phyloP scores from a whole-genome alignment of 768 basidiomycete genomes.

The Mycena belliarum region DNA sequence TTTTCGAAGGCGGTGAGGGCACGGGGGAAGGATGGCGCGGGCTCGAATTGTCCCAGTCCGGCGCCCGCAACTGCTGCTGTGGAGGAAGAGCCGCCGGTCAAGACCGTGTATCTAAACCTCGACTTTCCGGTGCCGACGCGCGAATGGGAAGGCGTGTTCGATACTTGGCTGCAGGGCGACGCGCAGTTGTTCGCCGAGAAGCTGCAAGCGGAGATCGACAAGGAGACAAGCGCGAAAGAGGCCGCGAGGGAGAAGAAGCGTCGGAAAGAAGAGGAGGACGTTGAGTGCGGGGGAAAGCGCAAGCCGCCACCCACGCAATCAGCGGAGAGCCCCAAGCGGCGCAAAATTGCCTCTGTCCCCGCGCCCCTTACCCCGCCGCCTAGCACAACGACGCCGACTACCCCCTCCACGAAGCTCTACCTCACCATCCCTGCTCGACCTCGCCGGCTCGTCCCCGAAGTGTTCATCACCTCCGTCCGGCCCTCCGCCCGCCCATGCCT shows the following conservation, averaged over 20 bases:
- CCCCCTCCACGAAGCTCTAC: constrained; percentile 5
- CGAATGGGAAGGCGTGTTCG: constrained; percentile 91
- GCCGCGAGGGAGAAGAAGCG: constrained; percentile 54
- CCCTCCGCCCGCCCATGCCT: not conserved
- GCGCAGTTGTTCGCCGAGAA: constrained; percentile 75
- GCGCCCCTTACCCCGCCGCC: constrained; percentile 10
- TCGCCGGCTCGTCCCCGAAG: constrained; percentile 15
- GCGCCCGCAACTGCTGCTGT: constrained; percentile 47
- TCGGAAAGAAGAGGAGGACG: constrained; percentile 51
- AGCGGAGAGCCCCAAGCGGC: constrained; percentile 13
- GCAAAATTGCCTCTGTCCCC: not conserved
- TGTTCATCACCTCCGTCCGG: constrained; percentile 9
- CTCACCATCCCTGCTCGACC: constrained; percentile 13
- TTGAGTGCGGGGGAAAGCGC: constrained; percentile 21
- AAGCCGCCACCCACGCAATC: not conserved
- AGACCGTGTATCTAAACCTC: constrained; percentile 80
- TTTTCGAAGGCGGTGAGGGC: constrained; percentile 76
- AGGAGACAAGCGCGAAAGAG: constrained; percentile 55
- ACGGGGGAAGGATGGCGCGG: constrained; percentile 40
- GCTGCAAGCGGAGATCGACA: constrained; percentile 58
- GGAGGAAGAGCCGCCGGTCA: constrained; percentile 58
- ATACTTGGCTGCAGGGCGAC: constrained; percentile 88
- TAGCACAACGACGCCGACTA: not conserved
- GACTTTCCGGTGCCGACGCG: constrained; percentile 84
- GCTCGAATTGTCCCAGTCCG: constrained; percentile 38